Percentiles rank a stretch among this genome's conserved stretches.
These are phyloP conservation scores for Nakazawaea ishiwadae DNA, from an alignment of 805 yeast genomes.

Conservation along the genomic window DNA sequence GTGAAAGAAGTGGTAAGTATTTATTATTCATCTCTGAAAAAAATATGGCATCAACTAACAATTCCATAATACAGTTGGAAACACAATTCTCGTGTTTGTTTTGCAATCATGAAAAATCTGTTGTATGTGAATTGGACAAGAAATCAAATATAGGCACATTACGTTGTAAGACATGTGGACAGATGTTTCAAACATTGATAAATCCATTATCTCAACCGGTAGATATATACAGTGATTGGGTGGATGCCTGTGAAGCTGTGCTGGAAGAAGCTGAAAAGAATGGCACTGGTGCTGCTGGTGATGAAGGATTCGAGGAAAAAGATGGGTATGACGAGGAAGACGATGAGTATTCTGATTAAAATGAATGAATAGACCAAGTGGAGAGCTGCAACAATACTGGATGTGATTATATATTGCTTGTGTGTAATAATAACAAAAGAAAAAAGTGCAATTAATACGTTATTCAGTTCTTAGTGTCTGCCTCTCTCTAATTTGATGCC, in stretches of 20 bases:
- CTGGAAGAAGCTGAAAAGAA: constrained; percentile 60
- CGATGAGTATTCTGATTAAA: constrained; percentile 17
- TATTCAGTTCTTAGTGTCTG: too few relatives aligned
- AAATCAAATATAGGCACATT: constrained; percentile 78
- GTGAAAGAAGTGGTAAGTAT: constrained; percentile 50
- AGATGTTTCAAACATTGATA: constrained; percentile 83
- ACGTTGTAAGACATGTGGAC: constrained; percentile 92
- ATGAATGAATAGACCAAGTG: neutral
- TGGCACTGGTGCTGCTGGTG: constrained; percentile 27
- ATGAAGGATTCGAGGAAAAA: constrained; percentile 27
- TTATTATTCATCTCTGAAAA: neutral
- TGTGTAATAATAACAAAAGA: too few relatives aligned
- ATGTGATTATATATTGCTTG: too few relatives aligned
- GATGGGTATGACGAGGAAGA: constrained; percentile 19
- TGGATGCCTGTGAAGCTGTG: constrained; percentile 89
- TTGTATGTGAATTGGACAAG: constrained; percentile 83
- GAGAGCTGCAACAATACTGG: neutral
- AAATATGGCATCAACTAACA: too few relatives aligned
- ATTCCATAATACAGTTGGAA: constrained; percentile 40
- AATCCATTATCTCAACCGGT: constrained; percentile 84
- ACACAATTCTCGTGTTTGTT: constrained; percentile 85
- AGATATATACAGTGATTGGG: constrained; percentile 96
- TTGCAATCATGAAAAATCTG: constrained; percentile 93
- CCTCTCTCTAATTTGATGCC: too few relatives aligned
- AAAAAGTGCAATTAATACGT: constrained; percentile 17